A percentile compares a stretch with the other conserved stretches of the same genome.
Conservation (phyloP, 306 rosid genomes). For the Parietaria judaica region DNA sequence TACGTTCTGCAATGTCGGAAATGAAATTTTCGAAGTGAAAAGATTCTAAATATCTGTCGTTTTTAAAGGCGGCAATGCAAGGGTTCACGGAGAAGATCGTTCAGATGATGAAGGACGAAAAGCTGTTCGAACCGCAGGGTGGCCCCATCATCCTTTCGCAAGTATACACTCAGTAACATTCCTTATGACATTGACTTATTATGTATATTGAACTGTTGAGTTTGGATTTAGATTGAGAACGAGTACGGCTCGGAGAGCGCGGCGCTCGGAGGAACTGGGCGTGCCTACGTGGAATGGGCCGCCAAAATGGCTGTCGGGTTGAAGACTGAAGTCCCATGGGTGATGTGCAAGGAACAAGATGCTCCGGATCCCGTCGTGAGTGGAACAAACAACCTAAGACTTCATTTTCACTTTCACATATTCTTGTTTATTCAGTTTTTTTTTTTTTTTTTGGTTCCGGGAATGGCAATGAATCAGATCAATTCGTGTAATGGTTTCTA, state of each 20-base stretch:
- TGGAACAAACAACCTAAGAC: not conserved
- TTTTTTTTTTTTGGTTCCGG: not conserved
- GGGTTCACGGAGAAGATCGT: slow-evolving; percentile 86
- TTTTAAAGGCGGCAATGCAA: slow-evolving; percentile 70
- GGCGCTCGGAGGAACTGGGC: slow-evolving; percentile 66
- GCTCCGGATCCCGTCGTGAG: slow-evolving; percentile 95
- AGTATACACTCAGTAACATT: slow-evolving; percentile 33
- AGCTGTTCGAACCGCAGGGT: slow-evolving; percentile 80
- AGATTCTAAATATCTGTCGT: not conserved
- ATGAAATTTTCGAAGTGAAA: not conserved
- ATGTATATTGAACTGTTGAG: not conserved
- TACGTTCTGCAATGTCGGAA: slow-evolving; percentile 8
- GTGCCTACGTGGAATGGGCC: slow-evolving; percentile 74
- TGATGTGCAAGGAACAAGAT: slow-evolving; percentile 98
- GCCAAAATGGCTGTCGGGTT: slow-evolving; percentile 90
- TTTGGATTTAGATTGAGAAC: slow-evolving; percentile 69
- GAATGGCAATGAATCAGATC: slow-evolving; percentile 39
- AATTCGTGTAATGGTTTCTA: slow-evolving; percentile 91
- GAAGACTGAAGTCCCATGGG: slow-evolving; percentile 93
- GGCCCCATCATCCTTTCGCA: slow-evolving; percentile 96
- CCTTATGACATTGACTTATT: not conserved
- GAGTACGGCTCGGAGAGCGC: slow-evolving; percentile 69
- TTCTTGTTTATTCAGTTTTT: slow-evolving; percentile 4
- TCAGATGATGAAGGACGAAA: slow-evolving; percentile 80
- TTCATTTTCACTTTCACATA: slow-evolving; percentile 3